Evolutionary conservation across 768 basidiomycete species (phyloP), one percentile per base, ranked within the genome.

Genomic region (Russula dissimulans): DNA sequence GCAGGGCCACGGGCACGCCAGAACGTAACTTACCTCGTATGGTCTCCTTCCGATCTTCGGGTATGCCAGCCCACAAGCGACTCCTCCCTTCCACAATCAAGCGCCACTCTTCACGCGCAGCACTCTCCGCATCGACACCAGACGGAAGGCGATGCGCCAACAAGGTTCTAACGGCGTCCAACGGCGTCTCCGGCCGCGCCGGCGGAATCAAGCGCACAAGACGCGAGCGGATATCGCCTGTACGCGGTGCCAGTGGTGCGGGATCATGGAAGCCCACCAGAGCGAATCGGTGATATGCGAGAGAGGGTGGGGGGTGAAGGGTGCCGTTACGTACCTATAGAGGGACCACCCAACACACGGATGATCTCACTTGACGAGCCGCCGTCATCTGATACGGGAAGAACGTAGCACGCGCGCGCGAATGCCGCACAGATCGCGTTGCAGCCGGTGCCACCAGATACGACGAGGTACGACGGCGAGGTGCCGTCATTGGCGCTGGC

Each of bases 351-450:
- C 55, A 97, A 78, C 26, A 94, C 91, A 51, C 94, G 84, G 54
- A 94, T 90, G 54, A 95, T 95, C 76, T 97, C 94, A 65, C 89
- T 90, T 3, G 93, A 95, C 3, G 91, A 93, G 46, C 95, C 95
- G 1, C 95, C 95, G 70, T 97, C 93, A 69, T 97, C 95, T 6
- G 92, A 95, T 36, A 97, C 91, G 5, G 95, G 95, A 38, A 97
- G 77, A 29, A 94, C 85, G 68, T 94, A 92, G 68, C 83, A 86
- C 26, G 89, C 85, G 61, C 77, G 72, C 3, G 78, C 79, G 69
- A 97, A 97, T 3, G 92, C 91, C 43, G 87, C 77, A 65, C 91
- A 93, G 65, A 97, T 88, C 22, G 89, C 81, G 69, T 97, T 97
- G 51, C 92, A 91, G 44, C 94, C 94, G 38, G 93, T 93, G n/a